Evolutionary conservation across 2,329 filamentous ascomycete genomes (phyloP), one percentile per base, ranked within the genome.

Genomic region (Aureobasidium sp.): DNA sequence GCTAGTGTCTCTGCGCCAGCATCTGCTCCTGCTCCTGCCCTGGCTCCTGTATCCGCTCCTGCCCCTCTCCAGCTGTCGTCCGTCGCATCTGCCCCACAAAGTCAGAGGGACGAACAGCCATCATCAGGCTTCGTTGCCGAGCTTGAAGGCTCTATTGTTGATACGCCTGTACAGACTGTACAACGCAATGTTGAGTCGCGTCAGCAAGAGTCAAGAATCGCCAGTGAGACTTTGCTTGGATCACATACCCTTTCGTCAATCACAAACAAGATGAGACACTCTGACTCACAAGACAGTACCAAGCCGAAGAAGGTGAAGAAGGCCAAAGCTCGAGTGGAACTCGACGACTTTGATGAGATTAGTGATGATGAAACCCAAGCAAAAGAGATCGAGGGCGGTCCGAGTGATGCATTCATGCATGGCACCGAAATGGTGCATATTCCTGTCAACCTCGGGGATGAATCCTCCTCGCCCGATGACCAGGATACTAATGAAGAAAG

Each of bases 291-390:
- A 34, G 60, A 69, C 72, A 44, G 77, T 72, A 59, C 70, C 44
- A 82, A 84, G 42, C 68, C 78, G 2, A 84, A 81, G 68, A 84
- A 85, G 72, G 78, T 81, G 47, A 84, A 80, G 62, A 80, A 81
- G 66, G 81, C 85, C 1, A 86, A 84, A 65, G 77, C 83, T 17
- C 83, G 87, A 27, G 79, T 87, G 65, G 85, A 87, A 61, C 78
- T 91, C 13, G 88, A 91, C 68, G 87, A 89, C 66, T 87, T 88
- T 50, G 87, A 89, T 58, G 82, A 82, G 5, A 79, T 77, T 26
- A 72, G 77, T 42, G 80, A 76, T 47, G 76, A 76, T 57, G 65
- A 75, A 53, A 68, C 74, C 47, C 32, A 26, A 23, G 42, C 20
- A 12, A 32, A 37, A 6, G 67, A 73, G 39, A 67, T 71, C 56